phyloP scores from a whole-genome alignment of 78 protist species.

The Creolimax fragrantissima region DNA sequence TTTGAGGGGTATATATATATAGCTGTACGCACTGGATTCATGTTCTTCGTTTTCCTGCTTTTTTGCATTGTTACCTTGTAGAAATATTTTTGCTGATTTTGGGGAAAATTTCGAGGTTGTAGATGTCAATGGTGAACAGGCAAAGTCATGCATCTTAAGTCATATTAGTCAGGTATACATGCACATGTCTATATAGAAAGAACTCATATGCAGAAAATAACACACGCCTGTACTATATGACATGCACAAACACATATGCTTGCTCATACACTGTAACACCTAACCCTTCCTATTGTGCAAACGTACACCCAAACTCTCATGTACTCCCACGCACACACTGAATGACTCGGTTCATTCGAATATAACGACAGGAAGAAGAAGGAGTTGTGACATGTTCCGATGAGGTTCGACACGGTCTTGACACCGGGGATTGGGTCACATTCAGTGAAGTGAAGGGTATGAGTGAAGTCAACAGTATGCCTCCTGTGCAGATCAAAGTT shows the following conservation, averaged over 20 bases:
- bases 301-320: no score
- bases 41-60: no score
- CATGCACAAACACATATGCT: no score
- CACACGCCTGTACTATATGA: not conserved
- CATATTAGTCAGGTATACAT: conserved; percentile 45
- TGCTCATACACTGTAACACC: no score
- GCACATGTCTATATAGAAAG: no score
- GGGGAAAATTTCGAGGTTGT: conserved; percentile 64
- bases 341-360: no score
- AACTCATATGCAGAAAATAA: no score
- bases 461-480: conserved; percentile 63
- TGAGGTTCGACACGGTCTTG: conserved; percentile 64
- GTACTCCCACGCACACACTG: no score
- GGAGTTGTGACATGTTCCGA: conserved; percentile 72
- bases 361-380: conserved; percentile 28
- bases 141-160: conserved; percentile 45
- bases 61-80: no score
- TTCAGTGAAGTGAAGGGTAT: conserved; percentile 84
- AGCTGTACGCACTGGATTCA: no score
- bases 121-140: conserved; percentile 81
- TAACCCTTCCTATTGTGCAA: no score
- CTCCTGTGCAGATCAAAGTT: conserved; percentile 32
- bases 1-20: no score
- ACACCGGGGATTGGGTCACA: conserved; percentile 70
- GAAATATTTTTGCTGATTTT: conserved; percentile 70